Base-by-base conservation (phyloP, 768 basidiomycete genomes). In the Inosperma sp. region DNA sequence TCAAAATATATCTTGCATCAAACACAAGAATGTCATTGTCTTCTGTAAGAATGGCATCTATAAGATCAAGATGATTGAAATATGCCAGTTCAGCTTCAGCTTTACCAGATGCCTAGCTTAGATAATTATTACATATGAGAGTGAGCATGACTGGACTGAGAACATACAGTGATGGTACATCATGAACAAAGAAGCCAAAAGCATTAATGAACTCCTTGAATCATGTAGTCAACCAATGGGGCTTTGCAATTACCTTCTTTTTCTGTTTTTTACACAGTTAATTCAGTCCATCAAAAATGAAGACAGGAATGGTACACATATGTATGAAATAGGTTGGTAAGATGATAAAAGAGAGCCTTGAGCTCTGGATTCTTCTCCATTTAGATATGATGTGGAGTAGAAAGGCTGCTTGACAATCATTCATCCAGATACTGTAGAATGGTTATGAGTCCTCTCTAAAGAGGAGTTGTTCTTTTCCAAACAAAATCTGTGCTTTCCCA, bases 241-340 rank as follows among this genome's bases (percentile, higher is more conserved):
- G 56, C 59, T 63, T 58, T 52, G 55, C 55, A 41, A 54, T 48
- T 31, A 65, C 64, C 29, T 57, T 47, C 49, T 67, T 69, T 34
- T 68, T 65, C 4, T 74, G 65, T 60, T 79, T 80, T 30, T 65
- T 53, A 4, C 49, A 35, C 5, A 79, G 77, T 29, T 75, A 66
- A 16, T 64, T 43, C 0, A 68, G 66, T 0, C 79, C 78, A 61
- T 81, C 74, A 53, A 81, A 80, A 0, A 81, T 73, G 58, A 80
- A 77, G 1, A 80, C 61, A 6, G 68, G 67, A 2, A 68, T 59
- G 33, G 76, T 55, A 1, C 72, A 69, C 3, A 68, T 58, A 6
- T n/a, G n/a, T n/a, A n/a, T 66, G 51, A 2, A 74, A 57, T 5
- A 80, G 59, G 1, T 63, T 53, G 1, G 67, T 60, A 12, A 76